Percentiles rank a stretch among this genome's conserved stretches.
phyloP scores from a whole-genome alignment of 83 land plant genomes.

The Picea abies region DNA sequence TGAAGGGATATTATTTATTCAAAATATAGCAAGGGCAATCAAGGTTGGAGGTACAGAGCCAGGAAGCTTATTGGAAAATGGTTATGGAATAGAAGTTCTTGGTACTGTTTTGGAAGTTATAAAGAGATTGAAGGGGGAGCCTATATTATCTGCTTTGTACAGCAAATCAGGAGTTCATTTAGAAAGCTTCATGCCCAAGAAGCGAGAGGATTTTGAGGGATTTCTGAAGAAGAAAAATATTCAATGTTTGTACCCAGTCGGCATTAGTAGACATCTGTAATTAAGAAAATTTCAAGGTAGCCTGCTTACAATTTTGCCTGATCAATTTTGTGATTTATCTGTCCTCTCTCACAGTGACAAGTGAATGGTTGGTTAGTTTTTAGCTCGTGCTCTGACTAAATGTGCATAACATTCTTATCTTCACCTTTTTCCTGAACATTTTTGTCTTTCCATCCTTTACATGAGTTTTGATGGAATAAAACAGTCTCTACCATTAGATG shows the following conservation, averaged over 20 bases:
- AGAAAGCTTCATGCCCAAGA: slow-evolving; percentile 26
- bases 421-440: neutral
- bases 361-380: slow-evolving; percentile 13
- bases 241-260: slow-evolving; percentile 6
- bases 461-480: slow-evolving; percentile 12
- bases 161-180: slow-evolving; percentile 25
- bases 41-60: slow-evolving; percentile 61
- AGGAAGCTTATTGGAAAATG: slow-evolving; percentile 44
- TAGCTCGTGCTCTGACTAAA: slow-evolving; percentile 3
- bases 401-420: slow-evolving; percentile 2
- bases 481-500: slow-evolving; percentile 6
- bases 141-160: slow-evolving; percentile 27
- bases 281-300: slow-evolving; percentile 14
- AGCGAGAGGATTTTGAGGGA: slow-evolving; percentile 52
- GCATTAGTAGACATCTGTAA: slow-evolving; percentile 4
- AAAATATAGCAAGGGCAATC: slow-evolving; percentile 51
- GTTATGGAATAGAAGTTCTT: slow-evolving; percentile 47
- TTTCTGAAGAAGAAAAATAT: slow-evolving; percentile 42
- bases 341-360: neutral
- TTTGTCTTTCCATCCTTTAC: neutral
- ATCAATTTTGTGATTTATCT: slow-evolving; percentile 8
- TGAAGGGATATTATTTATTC: slow-evolving; percentile 48
- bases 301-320: slow-evolving; percentile 16
- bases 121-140: slow-evolving; percentile 32
- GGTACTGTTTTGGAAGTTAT: slow-evolving; percentile 35